phyloP scores from a whole-genome alignment of 1,139 yeast genomes.

The Yamadazyma friedrichii region DNA sequence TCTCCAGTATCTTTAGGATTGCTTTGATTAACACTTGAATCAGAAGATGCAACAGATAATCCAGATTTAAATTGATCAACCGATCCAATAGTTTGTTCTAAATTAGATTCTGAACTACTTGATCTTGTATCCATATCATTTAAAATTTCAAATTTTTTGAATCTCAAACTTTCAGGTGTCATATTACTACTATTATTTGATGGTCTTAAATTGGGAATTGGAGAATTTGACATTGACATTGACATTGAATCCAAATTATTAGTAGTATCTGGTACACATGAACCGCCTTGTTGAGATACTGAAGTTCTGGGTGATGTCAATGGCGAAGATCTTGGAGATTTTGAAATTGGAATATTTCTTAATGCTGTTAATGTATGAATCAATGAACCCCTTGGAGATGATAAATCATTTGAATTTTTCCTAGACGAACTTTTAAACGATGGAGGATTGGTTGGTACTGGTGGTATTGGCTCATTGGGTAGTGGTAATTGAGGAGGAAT shows the following conservation, averaged over 20 bases:
- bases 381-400: slow-evolving; percentile 44
- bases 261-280: slow-evolving; percentile 8
- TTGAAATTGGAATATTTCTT: slow-evolving; percentile 37
- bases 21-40: neutral
- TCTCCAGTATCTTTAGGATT: neutral
- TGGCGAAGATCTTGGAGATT: slow-evolving; percentile 44
- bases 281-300: slow-evolving; percentile 19
- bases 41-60: neutral
- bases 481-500: slow-evolving; percentile 57
- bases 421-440: slow-evolving; percentile 37
- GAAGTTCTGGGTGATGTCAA: slow-evolving; percentile 52
- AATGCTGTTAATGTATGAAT: slow-evolving; percentile 43
- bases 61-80: neutral
- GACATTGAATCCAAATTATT: slow-evolving; percentile 1
- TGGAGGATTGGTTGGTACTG: slow-evolving; percentile 36
- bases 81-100: slow-evolving; percentile 1
- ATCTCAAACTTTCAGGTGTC: neutral
- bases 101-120: neutral
- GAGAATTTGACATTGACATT: slow-evolving; percentile 20
- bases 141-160: neutral
- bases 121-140: neutral
- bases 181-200: slow-evolving; percentile 3
- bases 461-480: slow-evolving; percentile 53
- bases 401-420: slow-evolving; percentile 36
- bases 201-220: slow-evolving; percentile 22